A percentile compares a stretch with the other conserved stretches of the same genome.
phyloP scores from a whole-genome alignment of 2,329 filamentous ascomycete species.

The Sporothrix inflata region DNA sequence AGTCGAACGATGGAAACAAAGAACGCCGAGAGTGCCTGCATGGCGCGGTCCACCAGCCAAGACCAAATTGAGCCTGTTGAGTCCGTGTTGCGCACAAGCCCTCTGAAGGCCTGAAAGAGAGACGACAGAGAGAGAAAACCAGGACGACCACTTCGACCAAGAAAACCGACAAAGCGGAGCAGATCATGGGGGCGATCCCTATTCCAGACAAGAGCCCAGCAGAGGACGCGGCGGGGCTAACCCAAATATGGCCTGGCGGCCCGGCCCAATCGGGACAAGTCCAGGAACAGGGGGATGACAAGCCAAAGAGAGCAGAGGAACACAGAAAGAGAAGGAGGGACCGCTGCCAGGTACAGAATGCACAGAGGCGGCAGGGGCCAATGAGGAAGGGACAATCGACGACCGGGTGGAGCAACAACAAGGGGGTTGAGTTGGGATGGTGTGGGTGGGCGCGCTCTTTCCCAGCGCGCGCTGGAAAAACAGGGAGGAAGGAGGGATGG shows the following conservation, averaged over 20 bases:
- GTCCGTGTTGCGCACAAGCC: background rate
- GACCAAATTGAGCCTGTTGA: background rate
- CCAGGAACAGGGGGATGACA: conserved; percentile 27
- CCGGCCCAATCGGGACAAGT: conserved; percentile 15
- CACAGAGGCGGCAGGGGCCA: background rate
- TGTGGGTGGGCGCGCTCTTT: conserved; percentile 2
- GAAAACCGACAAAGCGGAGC: background rate
- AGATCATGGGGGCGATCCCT: conserved; percentile 19
- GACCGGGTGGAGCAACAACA: conserved; percentile 15
- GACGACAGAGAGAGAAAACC: background rate
- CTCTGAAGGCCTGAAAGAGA: background rate
- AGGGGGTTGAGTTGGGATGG: conserved; percentile 6
- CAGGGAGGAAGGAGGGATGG: background rate
- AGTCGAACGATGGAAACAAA: background rate
- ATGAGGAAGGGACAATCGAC: background rate
- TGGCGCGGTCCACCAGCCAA: conserved; percentile 11
- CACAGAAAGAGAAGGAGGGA: background rate
- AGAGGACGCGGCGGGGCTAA: background rate
- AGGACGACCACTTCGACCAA: background rate
- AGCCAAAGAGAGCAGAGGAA: background rate
- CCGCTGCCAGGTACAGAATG: background rate
- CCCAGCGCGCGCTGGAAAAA: background rate
- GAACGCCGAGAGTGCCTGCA: conserved; percentile 21
- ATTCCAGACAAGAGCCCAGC: conserved; percentile 19
- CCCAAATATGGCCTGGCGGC: background rate